Base-by-base conservation (phyloP, 148 eudicot genomes). In the Vaccinium darrowii region DNA sequence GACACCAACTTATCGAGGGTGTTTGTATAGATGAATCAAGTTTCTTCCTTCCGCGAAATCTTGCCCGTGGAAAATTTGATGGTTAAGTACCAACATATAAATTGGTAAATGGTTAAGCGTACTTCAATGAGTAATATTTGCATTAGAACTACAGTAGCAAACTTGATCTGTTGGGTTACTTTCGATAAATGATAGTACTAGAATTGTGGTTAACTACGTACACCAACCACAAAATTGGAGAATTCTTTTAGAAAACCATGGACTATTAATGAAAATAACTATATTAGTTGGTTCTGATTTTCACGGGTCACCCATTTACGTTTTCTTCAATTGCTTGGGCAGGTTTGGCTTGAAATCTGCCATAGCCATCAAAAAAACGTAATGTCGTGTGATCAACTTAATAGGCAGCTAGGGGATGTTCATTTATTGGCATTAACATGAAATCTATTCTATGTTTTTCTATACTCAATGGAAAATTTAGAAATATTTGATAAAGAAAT, bases 1-100 rank as follows among this genome's bases (percentile, higher is more conserved):
- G 87, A 87, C 87, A 25, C 89, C 89, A 9, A 56, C 89, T 9
- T 87, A 84, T 19, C 82, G 89, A 84, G 85, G 89, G 12, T 84
- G 82, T 77, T 82, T 84, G 43, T 87, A 84, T 43, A 81, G 82
- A 84, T 87, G 63, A 74, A 83, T 43, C 1, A 60, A 56, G 84
- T 52, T 60, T 56, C 50, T 76, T 76, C 12, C 16, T 18, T 58
- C 63, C 63, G 19, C 1, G n/a, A 58, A 58, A 58, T 58, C 8
- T 18, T 58, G n/a, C 63, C 63, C 27, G 2, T 62, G 67, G 25
- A 21, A 62, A 62, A 62, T 8, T 62, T 62, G 67, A 62, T 62
- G 10, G 67, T 62, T 62, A 58, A 58, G 63, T 58, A 19, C n/a
- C 18, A 58, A 18, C 63, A 58, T 58, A 58, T 58, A 62, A 0